These are phyloP conservation scores for Entomophthora muscae DNA, from an alignment of 371 early-diverging fungal species.

Conservation along the genomic window DNA sequence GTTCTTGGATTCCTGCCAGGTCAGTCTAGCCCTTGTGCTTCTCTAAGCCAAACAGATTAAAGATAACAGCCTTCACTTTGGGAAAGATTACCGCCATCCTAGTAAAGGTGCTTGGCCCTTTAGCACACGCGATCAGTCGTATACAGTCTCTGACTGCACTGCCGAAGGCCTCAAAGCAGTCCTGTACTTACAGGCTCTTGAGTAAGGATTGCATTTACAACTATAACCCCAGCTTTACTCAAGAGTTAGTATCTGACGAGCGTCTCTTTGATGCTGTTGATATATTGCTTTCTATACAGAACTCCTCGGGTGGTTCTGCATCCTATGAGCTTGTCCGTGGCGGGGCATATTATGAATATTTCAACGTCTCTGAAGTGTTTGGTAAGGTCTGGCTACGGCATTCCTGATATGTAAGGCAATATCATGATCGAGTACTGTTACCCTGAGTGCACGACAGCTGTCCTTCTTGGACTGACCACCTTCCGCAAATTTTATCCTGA, in stretches of 20 bases:
- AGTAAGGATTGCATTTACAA: conserved; percentile 12
- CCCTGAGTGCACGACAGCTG: conserved; percentile 92
- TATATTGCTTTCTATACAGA: conserved; percentile 81
- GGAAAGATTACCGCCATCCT: conserved; percentile 57
- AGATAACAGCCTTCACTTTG: conserved; percentile 39
- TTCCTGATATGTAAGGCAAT: conserved; percentile 23
- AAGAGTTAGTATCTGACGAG: conserved; percentile 25
- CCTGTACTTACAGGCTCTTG: conserved; percentile 46
- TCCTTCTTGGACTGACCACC: conserved; percentile 59
- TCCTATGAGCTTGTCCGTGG: conserved; percentile 77
- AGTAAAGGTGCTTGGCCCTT: conserved; percentile 94
- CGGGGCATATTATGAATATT: conserved; percentile 50
- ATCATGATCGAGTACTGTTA: conserved; percentile 96
- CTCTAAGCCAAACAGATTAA: conserved; percentile 31
- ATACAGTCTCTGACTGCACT: conserved; percentile 91
- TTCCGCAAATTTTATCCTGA: conserved; percentile 62
- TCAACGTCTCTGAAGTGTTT: conserved; percentile 94
- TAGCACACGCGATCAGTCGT: conserved; percentile 82
- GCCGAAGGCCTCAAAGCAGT: conserved; percentile 86
- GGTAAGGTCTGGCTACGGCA: conserved; percentile 21
- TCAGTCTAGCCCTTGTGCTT: conserved; percentile 8
- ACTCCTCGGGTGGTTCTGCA: conserved; percentile 78
- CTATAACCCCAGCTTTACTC: conserved; percentile 15
- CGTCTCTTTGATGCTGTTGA: conserved; percentile 76
- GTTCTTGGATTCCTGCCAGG: conserved; percentile 76